These are phyloP conservation scores for Boletus reticuloceps DNA, from an alignment of 768 basidiomycete species.

Conservation along the genomic window DNA sequence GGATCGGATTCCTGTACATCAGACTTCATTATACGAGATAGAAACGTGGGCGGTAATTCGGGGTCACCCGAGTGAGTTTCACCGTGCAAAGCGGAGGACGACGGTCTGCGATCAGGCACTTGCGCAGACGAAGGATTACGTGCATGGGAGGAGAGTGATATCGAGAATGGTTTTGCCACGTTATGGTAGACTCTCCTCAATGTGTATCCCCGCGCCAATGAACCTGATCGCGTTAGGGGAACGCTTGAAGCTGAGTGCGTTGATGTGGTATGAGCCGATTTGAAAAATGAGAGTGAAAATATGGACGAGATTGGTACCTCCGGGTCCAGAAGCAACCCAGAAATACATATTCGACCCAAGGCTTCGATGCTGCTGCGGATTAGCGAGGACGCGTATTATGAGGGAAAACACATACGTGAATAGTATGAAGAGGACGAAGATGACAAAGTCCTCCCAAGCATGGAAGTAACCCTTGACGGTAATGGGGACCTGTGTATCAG, in stretches of 20 bases:
- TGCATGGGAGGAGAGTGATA: constrained; percentile 38
- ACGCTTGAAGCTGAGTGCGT: constrained; percentile 25
- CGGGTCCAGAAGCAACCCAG: constrained; percentile 86
- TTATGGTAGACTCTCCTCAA: constrained; percentile 44
- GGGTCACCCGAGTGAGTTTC: constrained; percentile 38
- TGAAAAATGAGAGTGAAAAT: constrained; percentile 40
- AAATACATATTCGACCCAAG: constrained; percentile 84
- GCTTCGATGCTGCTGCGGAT: constrained; percentile 65
- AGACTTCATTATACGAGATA: constrained; percentile 47
- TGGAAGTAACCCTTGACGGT: constrained; percentile 76
- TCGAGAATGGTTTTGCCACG: constrained; percentile 53
- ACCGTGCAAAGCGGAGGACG: background rate
- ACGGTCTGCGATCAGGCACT: constrained; percentile 7
- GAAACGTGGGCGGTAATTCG: constrained; percentile 43
- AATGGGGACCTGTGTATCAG: constrained; percentile 40
- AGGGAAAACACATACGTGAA: constrained; percentile 66
- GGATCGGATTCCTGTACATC: constrained; percentile 37
- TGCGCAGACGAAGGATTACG: constrained; percentile 14
- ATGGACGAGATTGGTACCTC: constrained; percentile 55
- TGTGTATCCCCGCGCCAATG: constrained; percentile 44
- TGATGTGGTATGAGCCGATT: constrained; percentile 22
- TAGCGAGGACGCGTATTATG: background rate
- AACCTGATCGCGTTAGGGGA: constrained; percentile 25
- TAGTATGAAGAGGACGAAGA: constrained; percentile 80
- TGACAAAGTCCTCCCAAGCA: constrained; percentile 81